Percentiles rank a stretch among this genome's conserved stretches.
Conservation (phyloP, 495 filamentous ascomycete species). For the Penicillium bialowiezense region DNA sequence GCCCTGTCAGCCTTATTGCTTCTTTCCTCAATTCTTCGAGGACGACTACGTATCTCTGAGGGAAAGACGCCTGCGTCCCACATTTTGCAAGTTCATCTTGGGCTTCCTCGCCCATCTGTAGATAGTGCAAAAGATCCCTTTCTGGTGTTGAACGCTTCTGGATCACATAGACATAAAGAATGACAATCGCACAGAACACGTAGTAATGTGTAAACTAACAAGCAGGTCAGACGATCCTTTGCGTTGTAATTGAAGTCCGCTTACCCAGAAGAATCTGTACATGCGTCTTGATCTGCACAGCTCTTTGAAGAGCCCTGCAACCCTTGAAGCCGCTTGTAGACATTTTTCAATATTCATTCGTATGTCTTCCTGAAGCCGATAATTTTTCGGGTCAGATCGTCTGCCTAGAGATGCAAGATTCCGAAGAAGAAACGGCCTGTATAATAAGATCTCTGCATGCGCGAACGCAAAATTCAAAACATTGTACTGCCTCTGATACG, state of each 20-base stretch:
- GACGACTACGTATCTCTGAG: conserved; percentile 34
- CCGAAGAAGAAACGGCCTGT: conserved; percentile 24
- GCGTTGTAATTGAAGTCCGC: not conserved
- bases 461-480: conserved; percentile 27
- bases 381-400: not conserved
- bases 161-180: conserved; percentile 23
- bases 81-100: conserved; percentile 19
- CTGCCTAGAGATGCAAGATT: conserved; percentile 9
- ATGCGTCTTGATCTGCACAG: conserved; percentile 17
- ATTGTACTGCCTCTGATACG: conserved; percentile 27
- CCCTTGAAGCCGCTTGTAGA: conserved; percentile 18
- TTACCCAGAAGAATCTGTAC: conserved; percentile 24
- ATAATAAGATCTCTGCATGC: conserved; percentile 23
- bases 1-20: conserved; percentile 18
- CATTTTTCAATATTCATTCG: conserved; percentile 10
- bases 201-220: conserved; percentile 27
- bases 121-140: not conserved
- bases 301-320: conserved; percentile 14
- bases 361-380: conserved; percentile 1
- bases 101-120: conserved; percentile 17
- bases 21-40: conserved; percentile 44
- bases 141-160: conserved; percentile 6
- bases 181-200: conserved; percentile 23
- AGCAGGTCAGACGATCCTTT: not conserved
- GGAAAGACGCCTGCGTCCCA: conserved; percentile 18